Conservation (phyloP, 306 rosid genomes). For the Gastrolobium bilobum region DNA sequence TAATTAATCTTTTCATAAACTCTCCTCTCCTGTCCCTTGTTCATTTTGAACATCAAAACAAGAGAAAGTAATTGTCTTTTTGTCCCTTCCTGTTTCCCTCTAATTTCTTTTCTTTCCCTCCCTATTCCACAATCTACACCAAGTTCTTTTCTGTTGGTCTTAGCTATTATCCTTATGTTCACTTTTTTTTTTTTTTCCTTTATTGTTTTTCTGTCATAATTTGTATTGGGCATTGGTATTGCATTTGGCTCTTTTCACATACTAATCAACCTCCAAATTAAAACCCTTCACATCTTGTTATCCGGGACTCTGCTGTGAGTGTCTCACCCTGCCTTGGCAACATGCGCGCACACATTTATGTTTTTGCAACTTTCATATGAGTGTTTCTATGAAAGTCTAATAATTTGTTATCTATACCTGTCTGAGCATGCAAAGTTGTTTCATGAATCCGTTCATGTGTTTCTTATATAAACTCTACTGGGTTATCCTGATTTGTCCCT, state of each 20-base stretch:
- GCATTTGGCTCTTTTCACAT: background rate
- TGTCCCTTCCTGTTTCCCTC: too few relatives aligned
- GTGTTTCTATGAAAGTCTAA: constrained; percentile 28
- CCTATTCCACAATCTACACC: background rate
- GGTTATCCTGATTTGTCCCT: constrained; percentile 43
- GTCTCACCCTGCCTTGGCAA: background rate
- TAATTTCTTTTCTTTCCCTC: too few relatives aligned
- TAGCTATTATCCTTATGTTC: background rate
- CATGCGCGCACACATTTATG: background rate
- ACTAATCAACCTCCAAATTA: constrained; percentile 3
- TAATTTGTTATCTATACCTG: constrained; percentile 5
- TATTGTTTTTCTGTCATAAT: background rate
- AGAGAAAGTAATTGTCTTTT: too few relatives aligned
- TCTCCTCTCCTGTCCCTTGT: too few relatives aligned
- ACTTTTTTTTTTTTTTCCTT: background rate
- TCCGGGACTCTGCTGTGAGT: background rate
- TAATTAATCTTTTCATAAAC: too few relatives aligned
- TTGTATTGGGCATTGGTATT: background rate
- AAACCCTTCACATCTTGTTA: constrained; percentile 6
- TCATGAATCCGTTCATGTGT: constrained; percentile 12
- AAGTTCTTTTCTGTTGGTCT: background rate
- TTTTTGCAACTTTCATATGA: constrained; percentile 19
- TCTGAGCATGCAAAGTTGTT: constrained; percentile 18
- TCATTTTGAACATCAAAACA: too few relatives aligned
- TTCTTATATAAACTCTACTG: background rate